phyloP scores from a whole-genome alignment of 2,329 filamentous ascomycete genomes.

The Colletotrichum costaricense region DNA sequence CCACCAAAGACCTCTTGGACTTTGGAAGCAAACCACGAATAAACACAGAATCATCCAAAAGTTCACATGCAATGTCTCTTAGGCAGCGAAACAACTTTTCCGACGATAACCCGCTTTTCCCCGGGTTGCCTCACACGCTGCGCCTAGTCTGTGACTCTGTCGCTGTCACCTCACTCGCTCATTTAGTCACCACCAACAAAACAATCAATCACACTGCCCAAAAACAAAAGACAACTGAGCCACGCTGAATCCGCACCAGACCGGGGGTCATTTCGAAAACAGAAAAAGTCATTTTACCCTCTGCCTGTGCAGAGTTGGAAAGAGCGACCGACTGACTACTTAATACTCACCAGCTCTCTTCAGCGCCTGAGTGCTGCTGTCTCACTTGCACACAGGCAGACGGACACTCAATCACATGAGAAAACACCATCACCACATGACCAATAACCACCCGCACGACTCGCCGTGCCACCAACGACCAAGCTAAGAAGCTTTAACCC shows the following conservation, averaged over 20 bases:
- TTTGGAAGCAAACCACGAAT: neutral
- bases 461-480: constrained; percentile 1
- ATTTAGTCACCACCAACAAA: neutral
- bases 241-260: neutral
- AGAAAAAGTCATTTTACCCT: neutral
- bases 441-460: constrained; percentile 2
- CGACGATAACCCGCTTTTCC: neutral
- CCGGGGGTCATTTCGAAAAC: neutral
- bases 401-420: constrained; percentile 17
- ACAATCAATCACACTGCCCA: neutral
- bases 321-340: neutral
- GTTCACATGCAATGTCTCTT: neutral
- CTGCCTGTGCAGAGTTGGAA: neutral
- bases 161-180: neutral
- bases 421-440: constrained; percentile 21
- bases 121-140: neutral
- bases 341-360: neutral
- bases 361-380: neutral
- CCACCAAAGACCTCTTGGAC: neutral
- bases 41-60: neutral
- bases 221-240: neutral
- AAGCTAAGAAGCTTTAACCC: neutral
- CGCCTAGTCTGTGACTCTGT: neutral
- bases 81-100: neutral
- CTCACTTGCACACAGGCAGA: neutral